Conservation (phyloP, 2,329 filamentous ascomycete genomes). For the Tympanopsis confertula region DNA sequence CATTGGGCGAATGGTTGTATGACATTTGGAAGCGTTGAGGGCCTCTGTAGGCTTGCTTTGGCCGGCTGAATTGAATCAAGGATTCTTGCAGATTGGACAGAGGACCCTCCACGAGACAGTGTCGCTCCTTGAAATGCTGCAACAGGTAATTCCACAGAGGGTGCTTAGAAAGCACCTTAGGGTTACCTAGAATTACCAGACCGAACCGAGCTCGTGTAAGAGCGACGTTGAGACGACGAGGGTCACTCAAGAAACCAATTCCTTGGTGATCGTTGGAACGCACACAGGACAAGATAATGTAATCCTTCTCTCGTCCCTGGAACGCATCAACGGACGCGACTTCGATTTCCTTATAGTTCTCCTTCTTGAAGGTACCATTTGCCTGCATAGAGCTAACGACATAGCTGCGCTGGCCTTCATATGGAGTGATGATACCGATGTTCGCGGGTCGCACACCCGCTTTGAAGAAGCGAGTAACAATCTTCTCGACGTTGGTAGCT, state of each 20-base stretch:
- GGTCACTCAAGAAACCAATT: conserved; percentile 96
- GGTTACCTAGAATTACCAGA: conserved; percentile 90
- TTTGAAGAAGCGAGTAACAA: conserved; percentile 97
- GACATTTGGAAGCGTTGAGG: conserved; percentile 72
- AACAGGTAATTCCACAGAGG: conserved; percentile 94
- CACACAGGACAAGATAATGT: conserved; percentile 94
- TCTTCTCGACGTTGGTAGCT: conserved; percentile 94
- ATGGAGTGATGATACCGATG: conserved; percentile 96
- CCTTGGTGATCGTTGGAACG: conserved; percentile 98
- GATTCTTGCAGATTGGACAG: conserved; percentile 93
- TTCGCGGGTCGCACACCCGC: conserved; percentile 86
- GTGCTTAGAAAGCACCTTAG: conserved; percentile 94
- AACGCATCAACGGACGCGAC: conserved; percentile 97
- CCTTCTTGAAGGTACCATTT: conserved; percentile 93
- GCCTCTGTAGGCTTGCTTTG: conserved; percentile 69
- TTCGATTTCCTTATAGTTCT: conserved; percentile 96
- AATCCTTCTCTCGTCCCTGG: conserved; percentile 97
- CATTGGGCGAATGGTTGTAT: conserved; percentile 27
- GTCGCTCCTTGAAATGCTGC: conserved; percentile 90
- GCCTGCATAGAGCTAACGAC: conserved; percentile 99
- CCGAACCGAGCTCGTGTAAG: conserved; percentile 95
- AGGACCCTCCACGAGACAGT: conserved; percentile 90
- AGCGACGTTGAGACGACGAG: conserved; percentile 91
- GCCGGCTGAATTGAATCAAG: conserved; percentile 84
- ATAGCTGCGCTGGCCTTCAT: conserved; percentile 95